Conservation (phyloP, 352 stramenopile species). For the Albugo laibachii region DNA sequence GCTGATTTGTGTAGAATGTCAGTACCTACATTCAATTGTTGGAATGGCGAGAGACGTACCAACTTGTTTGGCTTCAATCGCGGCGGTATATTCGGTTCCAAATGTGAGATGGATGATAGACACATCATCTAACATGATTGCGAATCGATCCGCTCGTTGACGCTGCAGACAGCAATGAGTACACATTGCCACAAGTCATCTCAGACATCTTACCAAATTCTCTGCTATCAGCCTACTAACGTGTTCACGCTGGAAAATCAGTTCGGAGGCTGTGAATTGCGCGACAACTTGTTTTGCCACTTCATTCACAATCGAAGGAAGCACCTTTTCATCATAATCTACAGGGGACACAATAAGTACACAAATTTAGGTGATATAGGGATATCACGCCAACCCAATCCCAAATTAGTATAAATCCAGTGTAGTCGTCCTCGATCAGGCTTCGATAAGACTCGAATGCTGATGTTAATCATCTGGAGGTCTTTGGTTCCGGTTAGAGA, state of each 20-base stretch:
- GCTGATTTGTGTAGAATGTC: conserved; percentile 27
- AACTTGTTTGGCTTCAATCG: conserved; percentile 99
- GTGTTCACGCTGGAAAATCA: conserved; percentile 98
- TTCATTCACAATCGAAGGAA: conserved; percentile 99
- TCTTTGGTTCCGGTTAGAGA: conserved; percentile 89
- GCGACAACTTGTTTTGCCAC: conserved; percentile 97
- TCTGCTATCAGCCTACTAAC: conserved; percentile 89
- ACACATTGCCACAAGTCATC: conserved; percentile 8
- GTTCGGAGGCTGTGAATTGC: conserved; percentile 96
- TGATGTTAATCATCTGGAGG: conserved; percentile 99
- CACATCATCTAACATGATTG: conserved; percentile 93
- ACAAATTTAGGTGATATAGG: neutral
- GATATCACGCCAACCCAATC: conserved; percentile 40
- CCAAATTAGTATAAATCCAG: conserved; percentile 93
- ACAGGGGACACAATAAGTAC: neutral
- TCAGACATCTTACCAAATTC: conserved; percentile 50
- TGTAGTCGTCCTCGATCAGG: conserved; percentile 85
- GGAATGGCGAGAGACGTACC: conserved; percentile 15
- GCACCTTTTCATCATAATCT: conserved; percentile 97
- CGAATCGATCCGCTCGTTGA: conserved; percentile 78
- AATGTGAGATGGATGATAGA: conserved; percentile 99
- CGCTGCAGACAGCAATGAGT: conserved; percentile 32
- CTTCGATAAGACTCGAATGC: conserved; percentile 95
- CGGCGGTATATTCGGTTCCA: conserved; percentile 94
- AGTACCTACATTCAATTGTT: neutral